Evolutionary conservation across 768 basidiomycete genomes (phyloP), one percentile per base, ranked within the genome.

Genomic region (Podaxis sp.): DNA sequence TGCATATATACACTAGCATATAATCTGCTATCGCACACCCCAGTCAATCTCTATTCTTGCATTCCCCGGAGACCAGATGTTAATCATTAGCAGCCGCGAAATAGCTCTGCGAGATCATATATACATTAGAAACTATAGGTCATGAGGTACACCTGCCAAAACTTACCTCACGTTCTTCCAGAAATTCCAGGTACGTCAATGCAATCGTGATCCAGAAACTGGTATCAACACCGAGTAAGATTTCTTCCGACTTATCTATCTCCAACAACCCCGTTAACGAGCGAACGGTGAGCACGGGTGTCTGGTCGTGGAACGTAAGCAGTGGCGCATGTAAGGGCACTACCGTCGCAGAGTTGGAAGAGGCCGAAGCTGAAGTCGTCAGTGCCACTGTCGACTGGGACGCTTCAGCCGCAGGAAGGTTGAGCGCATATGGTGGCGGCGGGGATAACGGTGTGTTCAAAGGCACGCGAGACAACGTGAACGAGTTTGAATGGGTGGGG

Each of bases 121-220:
- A 30, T 30, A 52, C 36, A 52, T 57, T 50, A 63, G 37, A 12
- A 59, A 8, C 28, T 3, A 22, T 37, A 38, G 15, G 37, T 40
- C 8, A 53, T n/a, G 20, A 30, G 37, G 36, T 50, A 3, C 24
- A 24, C 3, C 13, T 13, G n/a, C 8, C 53, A 20, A 36, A 44
- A 73, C 87, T 64, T 65, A 91, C 92, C 78, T 92, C 91, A 67
- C 90, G 80, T 66, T 93, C 90, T 67, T 83, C 84, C 67, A 93
- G 72, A 68, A 91, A 93, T 63, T 90, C 90, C 12, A 91, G 73
- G 71, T 92, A 94, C 2, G 89, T 87, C 67, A 93, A 71, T 0
- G 87, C 87, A 44, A 90, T 77, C 0, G 89, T 84, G 50, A 94
- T 80, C 87, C 90, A 93, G 70, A 93, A 93, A 58, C 86, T 86